Percentiles rank a stretch among this genome's conserved stretches.
phyloP scores from a whole-genome alignment of 257 asterid species.

The Solanum gracilifrons region DNA sequence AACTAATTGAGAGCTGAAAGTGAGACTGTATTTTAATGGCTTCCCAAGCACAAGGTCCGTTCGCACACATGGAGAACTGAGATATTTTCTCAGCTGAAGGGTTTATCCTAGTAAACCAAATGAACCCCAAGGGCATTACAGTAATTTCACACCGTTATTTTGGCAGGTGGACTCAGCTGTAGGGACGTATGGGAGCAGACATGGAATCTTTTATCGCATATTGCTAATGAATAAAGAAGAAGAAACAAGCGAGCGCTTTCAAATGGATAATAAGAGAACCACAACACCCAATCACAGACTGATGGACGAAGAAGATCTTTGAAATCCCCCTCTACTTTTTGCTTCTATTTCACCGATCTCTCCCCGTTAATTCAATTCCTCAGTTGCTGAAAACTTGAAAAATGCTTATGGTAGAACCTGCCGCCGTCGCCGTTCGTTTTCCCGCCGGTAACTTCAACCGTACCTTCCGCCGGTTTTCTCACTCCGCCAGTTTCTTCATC shows the following conservation, averaged over 20 bases:
- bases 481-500: slow-evolving; percentile 25
- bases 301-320: not conserved
- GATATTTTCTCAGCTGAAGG: not conserved
- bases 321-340: not conserved
- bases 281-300: slow-evolving; percentile 11
- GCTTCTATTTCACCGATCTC: not conserved
- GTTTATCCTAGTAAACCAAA: not conserved
- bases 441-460: slow-evolving; percentile 31
- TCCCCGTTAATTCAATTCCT: not conserved
- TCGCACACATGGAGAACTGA: not conserved
- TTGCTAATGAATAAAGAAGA: not conserved
- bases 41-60: not conserved
- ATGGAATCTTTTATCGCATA: not conserved
- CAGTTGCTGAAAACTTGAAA: not conserved
- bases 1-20: not conserved
- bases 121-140: not conserved
- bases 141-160: not conserved
- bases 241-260: not conserved
- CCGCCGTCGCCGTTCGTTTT: slow-evolving; percentile 41
- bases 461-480: not conserved
- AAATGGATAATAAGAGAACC: slow-evolving; percentile 20
- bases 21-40: not conserved
- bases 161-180: not conserved
- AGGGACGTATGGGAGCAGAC: not conserved
- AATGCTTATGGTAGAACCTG: slow-evolving; percentile 65